Conservation (phyloP, 345 rosid genomes). For the Populus tremula region DNA sequence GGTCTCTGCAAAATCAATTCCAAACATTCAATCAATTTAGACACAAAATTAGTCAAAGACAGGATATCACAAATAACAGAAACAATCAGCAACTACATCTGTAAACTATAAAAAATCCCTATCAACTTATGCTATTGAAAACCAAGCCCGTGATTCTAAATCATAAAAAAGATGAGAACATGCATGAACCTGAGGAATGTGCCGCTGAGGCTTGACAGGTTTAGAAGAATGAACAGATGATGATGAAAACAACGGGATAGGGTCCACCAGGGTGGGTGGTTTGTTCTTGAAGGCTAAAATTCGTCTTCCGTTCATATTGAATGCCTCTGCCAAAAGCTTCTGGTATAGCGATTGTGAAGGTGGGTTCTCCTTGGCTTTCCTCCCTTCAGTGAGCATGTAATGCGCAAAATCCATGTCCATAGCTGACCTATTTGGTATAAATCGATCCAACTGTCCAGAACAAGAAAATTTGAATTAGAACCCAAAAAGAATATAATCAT, state of each 20-base stretch:
- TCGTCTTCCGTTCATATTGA: slow-evolving; percentile 56
- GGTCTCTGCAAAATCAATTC: slow-evolving; percentile 30
- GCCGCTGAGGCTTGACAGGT: slow-evolving; percentile 30
- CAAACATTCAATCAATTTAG: background rate
- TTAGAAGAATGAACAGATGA: slow-evolving; percentile 18
- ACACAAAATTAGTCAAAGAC: background rate
- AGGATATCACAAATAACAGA: no score
- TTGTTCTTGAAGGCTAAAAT: slow-evolving; percentile 73
- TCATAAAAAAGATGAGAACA: background rate
- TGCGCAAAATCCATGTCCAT: slow-evolving; percentile 70
- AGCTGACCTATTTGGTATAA: slow-evolving; percentile 72
- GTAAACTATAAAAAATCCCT: no score
- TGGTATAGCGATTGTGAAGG: slow-evolving; percentile 62
- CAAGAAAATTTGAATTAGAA: background rate
- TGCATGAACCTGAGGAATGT: slow-evolving; percentile 45
- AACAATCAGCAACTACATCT: no score
- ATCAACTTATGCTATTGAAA: no score
- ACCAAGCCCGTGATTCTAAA: background rate
- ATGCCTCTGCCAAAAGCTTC: slow-evolving; percentile 60
- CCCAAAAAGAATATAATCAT: background rate
- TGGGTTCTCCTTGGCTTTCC: slow-evolving; percentile 44
- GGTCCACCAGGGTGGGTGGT: slow-evolving; percentile 41
- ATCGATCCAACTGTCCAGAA: slow-evolving; percentile 53
- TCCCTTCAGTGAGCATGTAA: slow-evolving; percentile 52
- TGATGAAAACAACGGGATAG: slow-evolving; percentile 19